Percentiles rank a stretch among this genome's conserved stretches.
phyloP scores from a whole-genome alignment of 169 alveolate genomes.

The Cryptosporidium felis region DNA sequence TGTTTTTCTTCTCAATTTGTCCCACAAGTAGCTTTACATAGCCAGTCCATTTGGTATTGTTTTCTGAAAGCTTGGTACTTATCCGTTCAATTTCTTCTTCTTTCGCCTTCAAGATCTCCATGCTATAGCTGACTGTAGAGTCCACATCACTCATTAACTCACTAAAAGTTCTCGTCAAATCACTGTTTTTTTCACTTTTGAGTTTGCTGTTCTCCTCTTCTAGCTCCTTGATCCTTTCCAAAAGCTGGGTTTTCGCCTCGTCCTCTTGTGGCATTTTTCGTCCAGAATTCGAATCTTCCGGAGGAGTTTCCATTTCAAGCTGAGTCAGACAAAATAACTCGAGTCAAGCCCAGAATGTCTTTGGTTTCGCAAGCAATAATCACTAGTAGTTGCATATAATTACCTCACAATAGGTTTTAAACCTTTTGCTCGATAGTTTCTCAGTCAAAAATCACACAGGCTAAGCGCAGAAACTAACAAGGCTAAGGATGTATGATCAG shows the following conservation, averaged over 20 bases:
- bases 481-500: too few relatives aligned
- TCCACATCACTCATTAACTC: constrained; percentile 15
- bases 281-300: too few relatives aligned
- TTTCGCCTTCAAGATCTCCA: constrained; percentile 1
- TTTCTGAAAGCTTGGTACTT: neutral
- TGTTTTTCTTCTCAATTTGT: constrained; percentile 17
- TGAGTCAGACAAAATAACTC: too few relatives aligned
- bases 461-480: too few relatives aligned
- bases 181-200: too few relatives aligned
- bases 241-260: neutral
- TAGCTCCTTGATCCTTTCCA: neutral
- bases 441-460: too few relatives aligned
- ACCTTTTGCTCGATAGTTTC: too few relatives aligned
- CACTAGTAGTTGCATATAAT: too few relatives aligned
- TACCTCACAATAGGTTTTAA: too few relatives aligned
- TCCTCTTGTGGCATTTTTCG: neutral
- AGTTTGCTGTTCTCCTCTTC: neutral
- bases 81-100: constrained; percentile 25
- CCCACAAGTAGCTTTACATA: constrained; percentile 17
- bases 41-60: constrained; percentile 30
- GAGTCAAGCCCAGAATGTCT: too few relatives aligned
- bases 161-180: neutral
- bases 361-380: too few relatives aligned
- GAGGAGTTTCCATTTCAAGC: too few relatives aligned
- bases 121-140: neutral